Percentiles rank a stretch among this genome's conserved stretches.
Evolutionary conservation across 495 filamentous ascomycete genomes (phyloP).

Genomic region (Penicillium malachiteum): DNA sequence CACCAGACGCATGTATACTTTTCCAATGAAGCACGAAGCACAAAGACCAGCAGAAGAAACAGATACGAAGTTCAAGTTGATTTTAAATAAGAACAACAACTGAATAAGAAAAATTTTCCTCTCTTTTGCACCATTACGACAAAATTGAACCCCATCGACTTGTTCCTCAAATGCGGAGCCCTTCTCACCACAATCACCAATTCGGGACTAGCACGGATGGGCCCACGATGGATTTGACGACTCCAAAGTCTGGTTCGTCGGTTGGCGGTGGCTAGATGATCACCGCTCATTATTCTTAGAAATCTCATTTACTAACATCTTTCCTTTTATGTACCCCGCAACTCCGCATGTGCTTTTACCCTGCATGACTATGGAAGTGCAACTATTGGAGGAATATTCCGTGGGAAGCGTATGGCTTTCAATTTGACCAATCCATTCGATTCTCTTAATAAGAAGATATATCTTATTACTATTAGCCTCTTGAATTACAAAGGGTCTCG

Average conservation of each 20-base stretch:
- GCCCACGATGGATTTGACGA: not conserved
- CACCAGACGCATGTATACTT: not conserved
- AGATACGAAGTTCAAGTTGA: not conserved
- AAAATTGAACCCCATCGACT: not conserved
- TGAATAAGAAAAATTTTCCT: slow-evolving; percentile 2
- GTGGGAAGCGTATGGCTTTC: too few species aligned
- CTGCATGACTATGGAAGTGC: not conserved
- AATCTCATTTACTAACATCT: not conserved
- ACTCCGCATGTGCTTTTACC: not conserved
- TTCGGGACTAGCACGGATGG: slow-evolving; percentile 25
- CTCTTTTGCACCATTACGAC: slow-evolving; percentile 1
- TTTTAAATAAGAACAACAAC: not conserved
- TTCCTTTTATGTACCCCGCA: not conserved
- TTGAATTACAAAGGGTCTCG: too few species aligned
- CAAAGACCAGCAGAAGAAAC: not conserved
- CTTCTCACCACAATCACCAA: slow-evolving; percentile 26
- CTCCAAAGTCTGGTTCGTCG: slow-evolving; percentile 4
- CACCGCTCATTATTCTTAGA: not conserved
- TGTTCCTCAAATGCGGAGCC: not conserved
- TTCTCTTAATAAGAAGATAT: too few species aligned
- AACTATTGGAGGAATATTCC: too few species aligned
- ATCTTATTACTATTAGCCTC: too few species aligned
- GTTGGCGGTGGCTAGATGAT: not conserved
- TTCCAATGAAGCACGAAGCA: not conserved
- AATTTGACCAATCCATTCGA: too few species aligned